Evolutionary conservation across 306 rosid species (phyloP), one percentile per base, ranked within the genome.

Genomic region (Dicorynia guianensis): DNA sequence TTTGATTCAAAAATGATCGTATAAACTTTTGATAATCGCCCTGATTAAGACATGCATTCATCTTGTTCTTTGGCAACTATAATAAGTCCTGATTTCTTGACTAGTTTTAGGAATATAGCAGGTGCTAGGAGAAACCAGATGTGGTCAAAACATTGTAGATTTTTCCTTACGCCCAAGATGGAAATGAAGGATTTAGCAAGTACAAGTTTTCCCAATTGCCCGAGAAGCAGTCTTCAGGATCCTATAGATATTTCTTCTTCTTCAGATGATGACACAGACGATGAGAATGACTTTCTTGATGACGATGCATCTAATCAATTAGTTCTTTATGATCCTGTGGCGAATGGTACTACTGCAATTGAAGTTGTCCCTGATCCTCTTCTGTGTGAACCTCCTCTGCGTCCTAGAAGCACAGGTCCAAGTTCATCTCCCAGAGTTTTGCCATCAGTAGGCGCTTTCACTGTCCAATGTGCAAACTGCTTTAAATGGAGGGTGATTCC

Each of bases 401-500:
- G 40, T 49, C 73, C 64, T 4, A 69, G 74, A 70, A 80, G 39
- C 43, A 53, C 40, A 13, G 55, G 79, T 60, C 56, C 65, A 20
- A 61, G 74, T n/a, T 70, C 69, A 71, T 39, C 82, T 76, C 56
- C 96, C 42, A 87, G 87, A 72, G 76, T 75, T 61, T 81, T 92
- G 80, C 99, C 97, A 4, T 80, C 97, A 59, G 86, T 95, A 0
- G 97, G 90, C 67, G 93, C 90, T 18, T 95, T 92, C 82, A 86
- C 97, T 43, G 93, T 95, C 38, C 99, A 95, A 76, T 95, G 99
- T 77, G 97, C 99, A 14, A 71, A 59, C 50, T 95, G 97, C 81
- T 89, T 90, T 74, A 95, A 95, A 80, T 95, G 99, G 99, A 92
- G 99, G 91, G 87, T 95, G 66, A 86, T 92, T 49, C 96, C 97